Evolutionary conservation across 2,329 filamentous ascomycete species (phyloP), one percentile per base, ranked within the genome.

Genomic region (Cadophora malorum): DNA sequence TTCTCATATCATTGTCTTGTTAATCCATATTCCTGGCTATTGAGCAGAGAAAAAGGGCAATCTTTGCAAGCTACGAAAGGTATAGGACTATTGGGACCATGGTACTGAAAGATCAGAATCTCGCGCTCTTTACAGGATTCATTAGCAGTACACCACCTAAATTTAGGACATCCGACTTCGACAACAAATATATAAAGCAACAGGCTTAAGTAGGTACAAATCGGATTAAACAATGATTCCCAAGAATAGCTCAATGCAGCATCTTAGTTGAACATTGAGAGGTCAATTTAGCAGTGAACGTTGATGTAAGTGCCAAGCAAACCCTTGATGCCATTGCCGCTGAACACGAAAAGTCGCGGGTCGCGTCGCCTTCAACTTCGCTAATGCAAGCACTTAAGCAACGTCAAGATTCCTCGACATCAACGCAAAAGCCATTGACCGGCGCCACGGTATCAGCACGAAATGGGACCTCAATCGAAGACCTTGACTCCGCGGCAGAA

Each of bases 401-500:
- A 68, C 28, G 47, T 38, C 53, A 64, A 52, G n/a, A 56, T 23
- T 21, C 21, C 45, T 41, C 19, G 25, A 59, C n/a, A 16, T 56
- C 64, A 62, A 58, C 49, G 19, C 58, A 61, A 21, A 49, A 50
- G 23, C 62, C 38, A 53, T 16, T 12, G 28, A 38, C 10, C 35
- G 35, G 31, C 21, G 28, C 53, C 56, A 63, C 63, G 31, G 65
- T 49, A 66, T 55, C 64, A 56, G 10, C 6, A 58, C 38, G 31
- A 72, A 69, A 79, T 79, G 77, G 73, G 76, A 70, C 74, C 69
- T 21, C 72, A 66, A 33, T 66, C 64, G 16, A 65, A 67, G 10
- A 35, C 63, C 8, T 53, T 64, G 35, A 67, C 70, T 19, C 70
- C 70, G 50, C 56, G 65, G 41, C 68, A 73, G 59, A 67, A 67